A percentile compares a stretch with the other conserved stretches of the same genome.
Evolutionary conservation across 805 yeast genomes (phyloP).

Genomic region (Wickerhamiella lipophila): DNA sequence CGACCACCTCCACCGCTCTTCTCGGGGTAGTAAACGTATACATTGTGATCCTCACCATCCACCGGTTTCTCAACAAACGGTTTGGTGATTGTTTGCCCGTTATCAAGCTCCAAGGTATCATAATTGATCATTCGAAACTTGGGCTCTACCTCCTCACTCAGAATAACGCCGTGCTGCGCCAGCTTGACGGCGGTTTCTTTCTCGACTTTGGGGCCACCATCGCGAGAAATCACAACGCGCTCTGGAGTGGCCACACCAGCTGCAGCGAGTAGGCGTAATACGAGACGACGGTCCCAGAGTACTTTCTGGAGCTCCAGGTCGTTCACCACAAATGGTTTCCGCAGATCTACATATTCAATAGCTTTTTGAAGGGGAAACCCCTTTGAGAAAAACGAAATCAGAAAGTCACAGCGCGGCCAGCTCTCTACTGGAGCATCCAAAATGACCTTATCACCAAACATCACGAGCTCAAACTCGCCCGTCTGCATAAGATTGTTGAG

Average conservation of each 20-base stretch:
- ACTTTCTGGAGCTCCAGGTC: slow-evolving; percentile 85
- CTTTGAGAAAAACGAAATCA: slow-evolving; percentile 83
- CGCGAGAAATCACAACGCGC: slow-evolving; percentile 80
- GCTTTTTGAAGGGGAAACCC: slow-evolving; percentile 97
- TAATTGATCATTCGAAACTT: slow-evolving; percentile 74
- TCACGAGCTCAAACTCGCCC: slow-evolving; percentile 93
- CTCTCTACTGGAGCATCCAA: slow-evolving; percentile 85
- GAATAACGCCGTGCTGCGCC: slow-evolving; percentile 46
- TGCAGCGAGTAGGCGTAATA: slow-evolving; percentile 62
- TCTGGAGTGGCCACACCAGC: slow-evolving; percentile 83
- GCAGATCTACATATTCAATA: slow-evolving; percentile 69
- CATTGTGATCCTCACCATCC: slow-evolving; percentile 97
- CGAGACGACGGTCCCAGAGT: slow-evolving; percentile 94
- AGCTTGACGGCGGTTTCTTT: slow-evolving; percentile 51
- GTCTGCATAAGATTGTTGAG: slow-evolving; percentile 75
- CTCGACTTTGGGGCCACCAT: slow-evolving; percentile 88
- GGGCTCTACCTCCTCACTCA: slow-evolving; percentile 44
- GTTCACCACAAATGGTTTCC: slow-evolving; percentile 82
- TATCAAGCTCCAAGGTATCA: slow-evolving; percentile 66
- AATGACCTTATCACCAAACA: slow-evolving; percentile 94
- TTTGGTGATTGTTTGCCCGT: slow-evolving; percentile 59
- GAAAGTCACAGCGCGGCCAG: slow-evolving; percentile 98
- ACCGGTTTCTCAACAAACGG: slow-evolving; percentile 98
- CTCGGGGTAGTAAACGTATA: slow-evolving; percentile 77
- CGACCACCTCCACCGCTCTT: slow-evolving; percentile 97